These are phyloP conservation scores for Fusarium gaditjirri DNA, from an alignment of 2,329 filamentous ascomycete genomes.

Conservation along the genomic window DNA sequence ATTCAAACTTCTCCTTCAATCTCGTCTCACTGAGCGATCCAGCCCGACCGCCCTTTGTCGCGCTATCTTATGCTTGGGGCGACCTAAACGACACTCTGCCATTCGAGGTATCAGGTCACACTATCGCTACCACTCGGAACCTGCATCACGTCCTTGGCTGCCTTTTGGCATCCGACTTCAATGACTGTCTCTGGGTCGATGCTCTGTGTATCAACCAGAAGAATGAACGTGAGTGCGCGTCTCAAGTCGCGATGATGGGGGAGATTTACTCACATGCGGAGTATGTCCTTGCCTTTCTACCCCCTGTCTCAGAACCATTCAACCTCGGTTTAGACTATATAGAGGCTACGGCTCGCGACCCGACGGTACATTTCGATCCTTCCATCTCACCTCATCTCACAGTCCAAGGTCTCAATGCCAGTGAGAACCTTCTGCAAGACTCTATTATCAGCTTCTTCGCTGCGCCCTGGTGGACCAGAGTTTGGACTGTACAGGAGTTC, in stretches of 20 bases:
- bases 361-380: not conserved
- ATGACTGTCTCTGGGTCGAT: not conserved
- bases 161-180: not conserved
- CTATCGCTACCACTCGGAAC: not conserved
- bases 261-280: not conserved
- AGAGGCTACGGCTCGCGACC: not conserved
- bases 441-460: not conserved
- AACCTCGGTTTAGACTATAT: not conserved
- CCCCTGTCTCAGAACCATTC: accelerated
- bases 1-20: not conserved
- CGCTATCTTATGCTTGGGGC: not conserved
- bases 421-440: not conserved
- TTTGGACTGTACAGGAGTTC: not conserved
- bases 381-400: not conserved
- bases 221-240: accelerated
- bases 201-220: not conserved
- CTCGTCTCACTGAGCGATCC: not conserved
- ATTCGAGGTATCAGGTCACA: accelerated
- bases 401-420: not conserved
- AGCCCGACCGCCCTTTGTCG: accelerated
- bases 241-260: not conserved
- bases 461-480: not conserved
- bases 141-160: not conserved
- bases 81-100: not conserved
- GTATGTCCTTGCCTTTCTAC: not conserved